phyloP scores from a whole-genome alignment of 441 rosid species.

The Gossypium davidsonii region DNA sequence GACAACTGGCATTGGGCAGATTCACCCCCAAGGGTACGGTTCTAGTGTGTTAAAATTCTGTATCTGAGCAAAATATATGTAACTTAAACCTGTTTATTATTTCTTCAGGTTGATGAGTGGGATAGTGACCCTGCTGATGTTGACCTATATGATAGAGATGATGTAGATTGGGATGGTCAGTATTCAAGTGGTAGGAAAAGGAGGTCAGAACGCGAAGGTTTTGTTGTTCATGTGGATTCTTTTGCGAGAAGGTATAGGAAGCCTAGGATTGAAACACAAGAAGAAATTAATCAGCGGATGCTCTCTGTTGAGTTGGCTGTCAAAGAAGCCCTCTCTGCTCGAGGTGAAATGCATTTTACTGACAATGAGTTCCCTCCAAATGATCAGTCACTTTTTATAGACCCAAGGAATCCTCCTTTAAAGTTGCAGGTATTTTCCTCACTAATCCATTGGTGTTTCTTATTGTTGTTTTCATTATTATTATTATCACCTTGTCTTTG shows the following conservation, averaged over 20 bases:
- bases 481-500: constrained; percentile 25
- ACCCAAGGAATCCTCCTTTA: constrained; percentile 71
- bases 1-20: constrained; percentile 99
- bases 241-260: constrained; percentile 90
- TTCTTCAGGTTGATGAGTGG: constrained; percentile 91
- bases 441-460: constrained; percentile 9
- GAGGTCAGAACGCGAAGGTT: constrained; percentile 78
- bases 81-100: constrained; percentile 22
- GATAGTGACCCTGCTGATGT: constrained; percentile 99
- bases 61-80: background rate
- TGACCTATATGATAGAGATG: constrained; percentile 97
- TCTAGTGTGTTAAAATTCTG: constrained; percentile 15
- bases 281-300: constrained; percentile 96
- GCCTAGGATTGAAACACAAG: constrained; percentile 93
- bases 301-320: constrained; percentile 96
- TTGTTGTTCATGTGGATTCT: constrained; percentile 71
- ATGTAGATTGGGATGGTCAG: constrained; percentile 99
- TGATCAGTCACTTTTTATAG: constrained; percentile 84
- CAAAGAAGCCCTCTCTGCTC: constrained; percentile 88
- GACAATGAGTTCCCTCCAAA: constrained; percentile 99
- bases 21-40: constrained; percentile 90
- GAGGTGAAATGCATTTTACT: constrained; percentile 82
- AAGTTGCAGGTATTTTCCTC: constrained; percentile 75
- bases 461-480: constrained; percentile 4
- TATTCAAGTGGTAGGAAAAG: constrained; percentile 98